phyloP scores from a whole-genome alignment of 2,329 filamentous ascomycete genomes.

The Calonectria fujianensis region DNA sequence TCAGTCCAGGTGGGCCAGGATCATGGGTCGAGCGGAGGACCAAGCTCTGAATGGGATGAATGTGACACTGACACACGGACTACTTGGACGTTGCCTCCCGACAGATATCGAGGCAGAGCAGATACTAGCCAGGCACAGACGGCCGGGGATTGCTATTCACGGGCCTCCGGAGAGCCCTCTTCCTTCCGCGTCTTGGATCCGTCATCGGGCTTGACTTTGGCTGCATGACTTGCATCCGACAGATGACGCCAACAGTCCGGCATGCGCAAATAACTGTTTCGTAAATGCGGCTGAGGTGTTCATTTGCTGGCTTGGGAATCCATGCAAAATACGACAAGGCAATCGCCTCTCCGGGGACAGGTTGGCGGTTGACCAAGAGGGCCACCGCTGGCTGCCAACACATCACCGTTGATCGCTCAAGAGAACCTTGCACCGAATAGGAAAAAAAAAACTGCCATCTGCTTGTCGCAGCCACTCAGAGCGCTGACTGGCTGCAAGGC shows the following conservation, averaged over 20 bases:
- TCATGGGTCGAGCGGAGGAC: slow-evolving; percentile 34
- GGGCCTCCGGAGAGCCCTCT: slow-evolving; percentile 12
- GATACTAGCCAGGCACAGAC: slow-evolving; percentile 17
- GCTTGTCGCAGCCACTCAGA: slow-evolving; percentile 42
- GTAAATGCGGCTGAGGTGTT: not conserved
- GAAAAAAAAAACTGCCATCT: slow-evolving; percentile 8
- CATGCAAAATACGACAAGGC: slow-evolving; percentile 20
- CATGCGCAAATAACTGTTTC: slow-evolving; percentile 32
- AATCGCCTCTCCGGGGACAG: slow-evolving; percentile 13
- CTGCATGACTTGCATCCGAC: slow-evolving; percentile 37
- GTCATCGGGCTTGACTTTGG: slow-evolving; percentile 19
- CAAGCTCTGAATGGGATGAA: slow-evolving; percentile 30
- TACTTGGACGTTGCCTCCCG: slow-evolving; percentile 10
- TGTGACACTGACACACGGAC: slow-evolving; percentile 28
- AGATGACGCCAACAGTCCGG: slow-evolving; percentile 30
- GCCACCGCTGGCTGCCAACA: slow-evolving; percentile 48
- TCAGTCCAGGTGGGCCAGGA: slow-evolving; percentile 38
- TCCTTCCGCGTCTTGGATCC: slow-evolving; percentile 20
- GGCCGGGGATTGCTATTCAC: slow-evolving; percentile 9
- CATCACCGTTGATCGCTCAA: slow-evolving; percentile 48
- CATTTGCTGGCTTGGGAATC: slow-evolving; percentile 19
- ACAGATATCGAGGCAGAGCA: not conserved
- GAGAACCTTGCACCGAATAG: slow-evolving; percentile 18
- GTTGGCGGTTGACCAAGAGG: slow-evolving; percentile 19
- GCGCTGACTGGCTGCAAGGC: slow-evolving; percentile 35